Percentiles rank a stretch among this genome's conserved stretches.
These are phyloP conservation scores for Fusarium goolgardi DNA, from an alignment of 2,329 filamentous ascomycete genomes.

Conservation along the genomic window DNA sequence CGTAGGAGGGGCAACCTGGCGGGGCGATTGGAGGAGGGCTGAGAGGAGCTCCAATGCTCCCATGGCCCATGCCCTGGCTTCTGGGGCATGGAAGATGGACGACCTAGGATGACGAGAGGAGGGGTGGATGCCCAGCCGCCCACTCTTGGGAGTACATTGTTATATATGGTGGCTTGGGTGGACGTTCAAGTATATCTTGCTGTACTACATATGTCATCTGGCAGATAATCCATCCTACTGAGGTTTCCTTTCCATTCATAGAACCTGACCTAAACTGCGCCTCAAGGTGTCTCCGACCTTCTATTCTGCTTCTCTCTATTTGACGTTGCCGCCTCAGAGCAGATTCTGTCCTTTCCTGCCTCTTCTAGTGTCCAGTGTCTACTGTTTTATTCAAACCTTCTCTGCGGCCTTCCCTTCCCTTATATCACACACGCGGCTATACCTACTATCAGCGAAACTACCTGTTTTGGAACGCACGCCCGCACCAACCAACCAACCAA, in stretches of 20 bases:
- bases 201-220: slow-evolving; percentile 44
- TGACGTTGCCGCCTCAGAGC: slow-evolving; percentile 39
- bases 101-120: slow-evolving; percentile 23
- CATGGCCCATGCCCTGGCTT: not conserved
- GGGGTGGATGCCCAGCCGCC: slow-evolving; percentile 32
- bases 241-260: slow-evolving; percentile 13
- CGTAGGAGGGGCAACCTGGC: slow-evolving; percentile 49
- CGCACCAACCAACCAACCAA: slow-evolving; percentile 8
- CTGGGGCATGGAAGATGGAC: not conserved
- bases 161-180: not conserved
- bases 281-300: slow-evolving; percentile 40
- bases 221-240: not conserved
- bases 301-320: slow-evolving; percentile 28
- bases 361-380: slow-evolving; percentile 20
- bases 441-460: slow-evolving; percentile 2
- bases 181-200: slow-evolving; percentile 19
- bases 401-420: not conserved
- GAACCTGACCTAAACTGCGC: slow-evolving; percentile 44
- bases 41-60: not conserved
- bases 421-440: slow-evolving; percentile 15
- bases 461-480: slow-evolving; percentile 21
- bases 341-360: slow-evolving; percentile 29
- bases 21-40: slow-evolving; percentile 27
- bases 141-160: slow-evolving; percentile 22
- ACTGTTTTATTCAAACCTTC: slow-evolving; percentile 10